phyloP scores from a whole-genome alignment of 2,329 filamentous ascomycete genomes.

The Fulvia fulva region DNA sequence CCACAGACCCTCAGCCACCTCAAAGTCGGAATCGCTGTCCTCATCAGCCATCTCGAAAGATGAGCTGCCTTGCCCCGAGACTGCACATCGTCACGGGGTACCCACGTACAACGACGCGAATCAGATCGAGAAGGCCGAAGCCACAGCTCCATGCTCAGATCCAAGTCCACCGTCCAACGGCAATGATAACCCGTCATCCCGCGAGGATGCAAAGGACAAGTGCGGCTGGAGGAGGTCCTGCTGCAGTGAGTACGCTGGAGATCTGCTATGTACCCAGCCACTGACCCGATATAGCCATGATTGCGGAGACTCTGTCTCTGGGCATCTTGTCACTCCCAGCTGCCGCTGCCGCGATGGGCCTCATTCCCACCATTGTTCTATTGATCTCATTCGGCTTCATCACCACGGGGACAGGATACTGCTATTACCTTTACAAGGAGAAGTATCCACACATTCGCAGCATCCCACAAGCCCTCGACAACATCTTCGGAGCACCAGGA shows the following conservation, averaged over 20 bases:
- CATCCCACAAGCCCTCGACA: constrained; percentile 64
- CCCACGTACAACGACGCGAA: not conserved
- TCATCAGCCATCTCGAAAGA: not conserved
- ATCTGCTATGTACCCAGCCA: not conserved
- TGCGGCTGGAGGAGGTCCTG: constrained; percentile 4
- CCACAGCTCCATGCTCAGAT: no score
- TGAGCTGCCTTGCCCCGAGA: not conserved
- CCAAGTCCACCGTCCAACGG: not conserved
- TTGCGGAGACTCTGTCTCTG: constrained; percentile 57
- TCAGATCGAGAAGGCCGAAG: not conserved
- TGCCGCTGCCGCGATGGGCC: constrained; percentile 50
- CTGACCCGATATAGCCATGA: constrained; percentile 36
- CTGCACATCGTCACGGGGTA: not conserved
- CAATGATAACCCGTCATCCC: not conserved
- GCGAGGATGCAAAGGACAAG: not conserved
- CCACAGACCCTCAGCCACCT: not conserved
- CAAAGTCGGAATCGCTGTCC: not conserved
- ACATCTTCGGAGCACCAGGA: constrained; percentile 58
- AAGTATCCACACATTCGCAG: constrained; percentile 57
- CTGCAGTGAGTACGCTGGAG: constrained; percentile 1
- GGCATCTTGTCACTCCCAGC: constrained; percentile 55
- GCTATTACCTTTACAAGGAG: constrained; percentile 58
- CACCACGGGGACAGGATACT: constrained; percentile 58
- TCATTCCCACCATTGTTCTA: constrained; percentile 46
- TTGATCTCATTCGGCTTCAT: constrained; percentile 52